These are phyloP conservation scores for Phytophthora cactorum DNA, from an alignment of 352 stramenopile species.

Conservation along the genomic window DNA sequence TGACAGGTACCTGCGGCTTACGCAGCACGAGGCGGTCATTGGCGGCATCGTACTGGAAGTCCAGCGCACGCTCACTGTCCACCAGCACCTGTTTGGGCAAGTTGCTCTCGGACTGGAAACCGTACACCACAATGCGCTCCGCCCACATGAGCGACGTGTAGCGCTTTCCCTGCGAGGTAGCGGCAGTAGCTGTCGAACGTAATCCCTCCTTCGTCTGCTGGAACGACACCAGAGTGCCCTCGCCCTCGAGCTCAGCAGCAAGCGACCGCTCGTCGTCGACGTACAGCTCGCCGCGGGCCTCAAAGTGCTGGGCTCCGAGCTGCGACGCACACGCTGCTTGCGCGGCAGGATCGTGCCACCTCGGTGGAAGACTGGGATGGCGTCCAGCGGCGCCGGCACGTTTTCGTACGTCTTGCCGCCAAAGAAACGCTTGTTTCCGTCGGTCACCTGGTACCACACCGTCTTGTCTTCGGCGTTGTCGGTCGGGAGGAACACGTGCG, in stretches of 20 bases:
- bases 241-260: slow-evolving; percentile 55
- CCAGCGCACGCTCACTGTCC: slow-evolving; percentile 41
- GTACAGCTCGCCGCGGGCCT: slow-evolving; percentile 93
- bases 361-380: slow-evolving; percentile 97
- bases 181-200: slow-evolving; percentile 27
- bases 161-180: slow-evolving; percentile 35
- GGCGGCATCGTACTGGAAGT: slow-evolving; percentile 74
- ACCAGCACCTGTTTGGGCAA: slow-evolving; percentile 54
- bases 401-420: slow-evolving; percentile 63
- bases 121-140: slow-evolving; percentile 88
- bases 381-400: slow-evolving; percentile 91
- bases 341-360: slow-evolving; percentile 95
- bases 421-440: slow-evolving; percentile 62
- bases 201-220: slow-evolving; percentile 47
- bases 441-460: slow-evolving; percentile 94
- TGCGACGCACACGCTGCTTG: slow-evolving; percentile 96
- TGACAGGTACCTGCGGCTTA: slow-evolving; percentile 79
- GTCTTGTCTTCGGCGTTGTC: slow-evolving; percentile 29
- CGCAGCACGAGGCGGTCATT: slow-evolving; percentile 79
- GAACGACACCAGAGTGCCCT: slow-evolving; percentile 59
- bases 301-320: slow-evolving; percentile 67
- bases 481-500: slow-evolving; percentile 92
- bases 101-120: slow-evolving; percentile 48
- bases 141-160: slow-evolving; percentile 70
- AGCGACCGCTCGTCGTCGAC: slow-evolving; percentile 96